Conservation (phyloP, 441 rosid species). For the Jatropha multifida region DNA sequence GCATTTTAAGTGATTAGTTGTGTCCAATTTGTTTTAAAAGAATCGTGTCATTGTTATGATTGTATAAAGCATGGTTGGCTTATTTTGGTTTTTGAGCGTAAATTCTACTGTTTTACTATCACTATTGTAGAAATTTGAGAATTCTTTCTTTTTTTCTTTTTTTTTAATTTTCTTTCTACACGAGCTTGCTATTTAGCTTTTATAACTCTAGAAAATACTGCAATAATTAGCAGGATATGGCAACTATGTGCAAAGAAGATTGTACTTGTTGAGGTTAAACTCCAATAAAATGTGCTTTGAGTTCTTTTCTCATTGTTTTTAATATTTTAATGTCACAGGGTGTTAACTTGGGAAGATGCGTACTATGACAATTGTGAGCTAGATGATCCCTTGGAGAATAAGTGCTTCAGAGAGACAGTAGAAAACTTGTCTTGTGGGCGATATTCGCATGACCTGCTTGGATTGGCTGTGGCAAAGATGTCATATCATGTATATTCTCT, state of each 20-base stretch:
- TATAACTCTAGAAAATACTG: neutral
- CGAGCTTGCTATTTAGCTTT: neutral
- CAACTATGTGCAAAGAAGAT: neutral
- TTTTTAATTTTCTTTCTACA: neutral
- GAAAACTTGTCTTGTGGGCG: conserved; percentile 41
- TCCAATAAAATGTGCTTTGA: neutral
- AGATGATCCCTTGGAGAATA: conserved; percentile 36
- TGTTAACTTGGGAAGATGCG: conserved; percentile 87
- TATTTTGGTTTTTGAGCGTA: neutral
- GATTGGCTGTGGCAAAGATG: conserved; percentile 88
- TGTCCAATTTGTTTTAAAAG: neutral
- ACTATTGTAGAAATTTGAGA: neutral
- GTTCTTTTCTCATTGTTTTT: neutral
- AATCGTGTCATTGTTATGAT: neutral
- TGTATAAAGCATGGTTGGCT: neutral
- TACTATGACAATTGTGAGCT: conserved; percentile 55
- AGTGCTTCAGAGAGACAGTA: conserved; percentile 35
- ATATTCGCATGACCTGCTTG: conserved; percentile 51
- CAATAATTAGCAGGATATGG: neutral
- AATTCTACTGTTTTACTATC: neutral
- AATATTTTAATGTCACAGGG: conserved; percentile 46
- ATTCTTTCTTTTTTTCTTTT: neutral
- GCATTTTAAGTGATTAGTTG: conserved; percentile 10
- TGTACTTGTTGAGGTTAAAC: neutral
- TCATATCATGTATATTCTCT: conserved; percentile 77